Conservation (phyloP, 176 grass and related monocot genomes). For the Echinochloa phyllopogon region DNA sequence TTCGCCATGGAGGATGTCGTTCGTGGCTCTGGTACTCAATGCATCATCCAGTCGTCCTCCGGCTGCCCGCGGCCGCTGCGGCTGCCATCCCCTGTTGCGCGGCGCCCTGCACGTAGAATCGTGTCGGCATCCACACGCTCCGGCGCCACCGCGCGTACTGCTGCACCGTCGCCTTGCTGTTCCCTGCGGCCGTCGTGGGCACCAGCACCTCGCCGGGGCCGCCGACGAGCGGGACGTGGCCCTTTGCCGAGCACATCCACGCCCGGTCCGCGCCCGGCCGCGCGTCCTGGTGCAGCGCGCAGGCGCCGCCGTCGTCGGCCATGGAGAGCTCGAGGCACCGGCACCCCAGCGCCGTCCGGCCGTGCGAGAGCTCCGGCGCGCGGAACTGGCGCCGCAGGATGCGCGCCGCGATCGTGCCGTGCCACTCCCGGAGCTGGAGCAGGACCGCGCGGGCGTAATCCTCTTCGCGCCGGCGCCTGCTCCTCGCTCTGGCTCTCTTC, state of each 20-base stretch:
- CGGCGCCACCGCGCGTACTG: conserved; percentile 35
- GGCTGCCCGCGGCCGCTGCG: too few species aligned
- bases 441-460: neutral
- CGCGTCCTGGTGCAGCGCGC: conserved; percentile 38
- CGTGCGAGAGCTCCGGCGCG: conserved; percentile 21
- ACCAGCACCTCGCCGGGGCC: neutral
- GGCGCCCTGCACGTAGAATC: conserved; percentile 34
- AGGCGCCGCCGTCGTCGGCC: neutral
- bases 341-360: conserved; percentile 20
- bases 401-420: neutral
- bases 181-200: neutral
- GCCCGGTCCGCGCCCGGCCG: neutral
- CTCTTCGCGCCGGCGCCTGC: neutral
- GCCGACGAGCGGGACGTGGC: neutral
- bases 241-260: conserved; percentile 8
- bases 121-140: conserved; percentile 26
- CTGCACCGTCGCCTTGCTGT: neutral
- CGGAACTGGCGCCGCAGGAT: neutral
- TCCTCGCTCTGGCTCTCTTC: neutral
- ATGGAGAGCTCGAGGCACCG: conserved; percentile 28
- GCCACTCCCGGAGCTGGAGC: neutral
- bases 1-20: neutral
- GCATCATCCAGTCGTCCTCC: neutral
- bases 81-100: neutral
- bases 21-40: neutral